phyloP scores from a whole-genome alignment of 2,329 filamentous ascomycete species.

The Raffaelea deltoideospora region DNA sequence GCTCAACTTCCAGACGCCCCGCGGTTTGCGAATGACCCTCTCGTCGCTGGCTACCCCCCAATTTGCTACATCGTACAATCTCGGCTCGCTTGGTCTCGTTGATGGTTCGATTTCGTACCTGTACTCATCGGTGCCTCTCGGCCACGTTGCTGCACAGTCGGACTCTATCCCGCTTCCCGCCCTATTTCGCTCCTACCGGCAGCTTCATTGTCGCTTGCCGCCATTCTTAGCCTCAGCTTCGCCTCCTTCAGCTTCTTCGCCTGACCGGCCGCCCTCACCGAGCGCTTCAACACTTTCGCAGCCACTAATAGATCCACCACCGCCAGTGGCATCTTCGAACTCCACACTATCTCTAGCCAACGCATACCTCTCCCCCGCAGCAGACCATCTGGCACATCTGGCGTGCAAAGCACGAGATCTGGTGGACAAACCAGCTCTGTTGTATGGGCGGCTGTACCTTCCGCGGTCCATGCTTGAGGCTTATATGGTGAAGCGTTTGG shows the following conservation, averaged over 20 bases:
- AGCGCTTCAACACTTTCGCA: no score
- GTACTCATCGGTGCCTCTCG: conserved; percentile 73
- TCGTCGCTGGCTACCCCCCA: conserved; percentile 85
- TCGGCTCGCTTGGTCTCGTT: conserved; percentile 78
- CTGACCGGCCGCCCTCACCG: conserved; percentile 9
- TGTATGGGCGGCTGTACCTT: conserved; percentile 69
- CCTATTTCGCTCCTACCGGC: conserved; percentile 69
- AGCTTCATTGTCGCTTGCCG: conserved; percentile 61
- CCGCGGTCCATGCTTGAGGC: conserved; percentile 79
- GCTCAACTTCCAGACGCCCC: conserved; percentile 75
- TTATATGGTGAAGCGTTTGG: conserved; percentile 64
- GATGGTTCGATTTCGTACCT: conserved; percentile 96
- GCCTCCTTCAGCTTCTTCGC: conserved; percentile 19
- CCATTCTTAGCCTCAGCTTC: no score
- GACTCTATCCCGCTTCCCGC: conserved; percentile 60
- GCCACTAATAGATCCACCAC: no score
- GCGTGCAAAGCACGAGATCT: conserved; percentile 10
- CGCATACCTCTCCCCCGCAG: conserved; percentile 4
- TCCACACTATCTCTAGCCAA: neutral
- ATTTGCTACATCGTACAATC: conserved; percentile 85
- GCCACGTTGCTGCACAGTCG: conserved; percentile 50
- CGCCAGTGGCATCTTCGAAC: conserved; percentile 6
- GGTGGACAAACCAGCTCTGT: conserved; percentile 24
- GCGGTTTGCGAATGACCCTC: conserved; percentile 69
- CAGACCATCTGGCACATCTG: conserved; percentile 6